phyloP scores from a whole-genome alignment of 192 early-diverging fungal genomes.

The Funneliformis mosseae region DNA sequence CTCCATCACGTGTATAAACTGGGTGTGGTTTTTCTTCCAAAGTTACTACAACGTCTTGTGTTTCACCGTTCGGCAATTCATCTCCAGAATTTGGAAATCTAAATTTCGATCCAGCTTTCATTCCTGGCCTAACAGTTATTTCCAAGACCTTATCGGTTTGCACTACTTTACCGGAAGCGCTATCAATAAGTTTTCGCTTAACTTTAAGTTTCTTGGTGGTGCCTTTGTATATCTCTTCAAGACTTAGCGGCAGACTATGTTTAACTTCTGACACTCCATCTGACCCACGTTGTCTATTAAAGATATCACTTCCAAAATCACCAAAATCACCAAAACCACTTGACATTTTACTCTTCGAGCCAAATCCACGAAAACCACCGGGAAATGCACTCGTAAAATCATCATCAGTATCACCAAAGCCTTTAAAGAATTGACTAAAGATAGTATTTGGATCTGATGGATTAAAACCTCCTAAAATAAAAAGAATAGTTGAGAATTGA shows the following conservation, averaged over 20 bases:
- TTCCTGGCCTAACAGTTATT: constrained; percentile 88
- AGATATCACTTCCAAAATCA: constrained; percentile 23
- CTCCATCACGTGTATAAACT: constrained; percentile 85
- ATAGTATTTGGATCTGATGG: constrained; percentile 86
- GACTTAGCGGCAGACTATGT: constrained; percentile 71
- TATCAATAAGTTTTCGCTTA: constrained; percentile 60
- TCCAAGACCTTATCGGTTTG: constrained; percentile 79
- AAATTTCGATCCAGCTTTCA: constrained; percentile 98
- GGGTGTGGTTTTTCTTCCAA: constrained; percentile 91
- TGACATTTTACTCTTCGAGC: background rate
- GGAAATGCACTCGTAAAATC: constrained; percentile 38
- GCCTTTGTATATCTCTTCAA: constrained; percentile 93
- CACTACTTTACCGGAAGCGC: constrained; percentile 43
- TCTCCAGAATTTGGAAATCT: constrained; percentile 89
- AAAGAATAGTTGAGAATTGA: background rate
- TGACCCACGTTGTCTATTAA: constrained; percentile 30
- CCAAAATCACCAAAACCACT: background rate
- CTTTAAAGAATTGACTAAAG: constrained; percentile 83
- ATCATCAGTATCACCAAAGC: constrained; percentile 53
- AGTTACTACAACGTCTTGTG: constrained; percentile 94
- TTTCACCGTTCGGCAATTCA: constrained; percentile 71
- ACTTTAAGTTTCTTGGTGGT: constrained; percentile 92
- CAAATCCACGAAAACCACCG: constrained; percentile 16
- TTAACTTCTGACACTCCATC: constrained; percentile 54
- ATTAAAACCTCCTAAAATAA: constrained; percentile 54